Conservation (phyloP, 2,329 filamentous ascomycete genomes). For the Zasmidium citrigriseum region DNA sequence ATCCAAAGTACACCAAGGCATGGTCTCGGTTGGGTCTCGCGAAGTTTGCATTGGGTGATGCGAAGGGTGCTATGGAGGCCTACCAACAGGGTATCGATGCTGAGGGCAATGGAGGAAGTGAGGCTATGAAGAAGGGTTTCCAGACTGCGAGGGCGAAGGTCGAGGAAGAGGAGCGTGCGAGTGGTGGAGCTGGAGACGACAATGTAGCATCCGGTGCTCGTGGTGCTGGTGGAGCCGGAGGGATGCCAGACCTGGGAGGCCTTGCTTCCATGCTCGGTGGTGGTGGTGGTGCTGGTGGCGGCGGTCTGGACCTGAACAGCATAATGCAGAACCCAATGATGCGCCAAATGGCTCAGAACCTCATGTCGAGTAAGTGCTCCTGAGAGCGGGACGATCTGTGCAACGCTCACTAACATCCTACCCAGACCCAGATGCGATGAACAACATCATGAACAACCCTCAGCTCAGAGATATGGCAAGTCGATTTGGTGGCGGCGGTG, state of each 20-base stretch:
- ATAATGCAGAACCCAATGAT: conserved; percentile 99
- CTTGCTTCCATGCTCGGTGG: conserved; percentile 55
- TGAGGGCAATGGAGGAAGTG: conserved; percentile 90
- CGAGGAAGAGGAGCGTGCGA: conserved; percentile 68
- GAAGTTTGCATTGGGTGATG: conserved; percentile 86
- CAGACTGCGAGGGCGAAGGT: conserved; percentile 90
- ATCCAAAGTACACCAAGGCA: conserved; percentile 94
- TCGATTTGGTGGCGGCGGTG: conserved; percentile 62
- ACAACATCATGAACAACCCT: conserved; percentile 92
- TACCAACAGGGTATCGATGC: conserved; percentile 91
- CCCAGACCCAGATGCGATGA: conserved; percentile 88
- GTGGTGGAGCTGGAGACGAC: conserved; percentile 40
- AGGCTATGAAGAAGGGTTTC: conserved; percentile 95
- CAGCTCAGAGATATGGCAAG: conserved; percentile 83
- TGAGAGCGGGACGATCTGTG: no score
- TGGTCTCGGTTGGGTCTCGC: conserved; percentile 94
- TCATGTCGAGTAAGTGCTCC: no score
- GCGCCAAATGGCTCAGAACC: conserved; percentile 90
- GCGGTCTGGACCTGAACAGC: conserved; percentile 82
- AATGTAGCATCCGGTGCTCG: conserved; percentile 26
- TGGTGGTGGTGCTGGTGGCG: conserved; percentile 66
- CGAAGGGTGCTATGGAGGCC: conserved; percentile 89
- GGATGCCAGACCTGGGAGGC: conserved; percentile 44
- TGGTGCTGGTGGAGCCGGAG: conserved; percentile 39
- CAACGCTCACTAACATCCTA: no score